These are phyloP conservation scores for Sinapis alba DNA, from an alignment of 441 rosid species.

Conservation along the genomic window DNA sequence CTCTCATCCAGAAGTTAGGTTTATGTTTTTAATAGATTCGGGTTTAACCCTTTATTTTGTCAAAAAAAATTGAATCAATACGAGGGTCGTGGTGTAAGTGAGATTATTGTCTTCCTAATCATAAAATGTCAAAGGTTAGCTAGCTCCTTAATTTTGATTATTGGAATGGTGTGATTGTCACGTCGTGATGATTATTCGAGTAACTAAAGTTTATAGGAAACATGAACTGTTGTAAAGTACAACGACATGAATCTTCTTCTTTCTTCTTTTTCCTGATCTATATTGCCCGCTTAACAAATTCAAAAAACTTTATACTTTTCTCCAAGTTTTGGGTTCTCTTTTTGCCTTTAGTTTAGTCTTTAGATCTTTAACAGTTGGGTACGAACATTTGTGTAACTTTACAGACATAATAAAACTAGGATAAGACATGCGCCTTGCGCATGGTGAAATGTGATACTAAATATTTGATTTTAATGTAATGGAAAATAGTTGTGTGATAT, in stretches of 20 bases:
- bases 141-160: constrained; percentile 18
- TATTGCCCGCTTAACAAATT: constrained; percentile 24
- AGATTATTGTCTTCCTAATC: constrained; percentile 18
- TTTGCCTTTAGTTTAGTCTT: constrained; percentile 19
- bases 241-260: not conserved
- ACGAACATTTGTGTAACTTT: too few relatives aligned
- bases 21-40: too few relatives aligned
- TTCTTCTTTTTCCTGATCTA: not conserved
- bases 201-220: not conserved
- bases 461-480: too few relatives aligned
- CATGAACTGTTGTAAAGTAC: constrained; percentile 5
- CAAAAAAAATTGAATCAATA: not conserved
- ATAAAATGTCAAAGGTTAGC: constrained; percentile 32
- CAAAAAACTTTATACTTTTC: not conserved
- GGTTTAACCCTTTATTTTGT: too few relatives aligned
- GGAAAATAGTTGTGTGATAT: too few relatives aligned
- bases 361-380: constrained; percentile 19
- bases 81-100: not conserved
- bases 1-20: too few relatives aligned
- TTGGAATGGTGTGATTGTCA: constrained; percentile 37
- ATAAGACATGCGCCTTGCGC: too few relatives aligned
- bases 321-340: constrained; percentile 7
- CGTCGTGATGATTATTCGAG: constrained; percentile 31
- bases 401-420: too few relatives aligned
- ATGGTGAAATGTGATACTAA: too few relatives aligned